Conservation (phyloP, 352 stramenopile species). For the Phytophthora podocarpi region DNA sequence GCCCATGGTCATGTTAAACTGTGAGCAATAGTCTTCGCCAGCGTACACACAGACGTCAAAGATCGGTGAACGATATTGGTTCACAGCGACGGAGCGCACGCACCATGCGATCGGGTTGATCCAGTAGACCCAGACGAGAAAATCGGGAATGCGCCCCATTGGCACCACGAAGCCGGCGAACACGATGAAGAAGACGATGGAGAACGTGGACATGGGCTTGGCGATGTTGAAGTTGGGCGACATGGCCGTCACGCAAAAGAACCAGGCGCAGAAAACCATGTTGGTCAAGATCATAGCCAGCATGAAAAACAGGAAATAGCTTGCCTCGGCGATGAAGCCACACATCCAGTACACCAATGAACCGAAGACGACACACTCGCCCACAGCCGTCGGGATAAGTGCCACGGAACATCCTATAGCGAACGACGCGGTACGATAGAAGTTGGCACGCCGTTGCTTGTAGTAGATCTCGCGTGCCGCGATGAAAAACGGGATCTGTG, state of each 20-base stretch:
- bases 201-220: slow-evolving; percentile 32
- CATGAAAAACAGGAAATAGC: slow-evolving; percentile 24
- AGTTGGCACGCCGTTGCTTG: slow-evolving; percentile 74
- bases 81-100: slow-evolving; percentile 34
- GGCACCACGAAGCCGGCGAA: slow-evolving; percentile 52
- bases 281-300: slow-evolving; percentile 36
- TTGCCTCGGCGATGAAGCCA: slow-evolving; percentile 37
- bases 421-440: slow-evolving; percentile 66
- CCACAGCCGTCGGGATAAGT: slow-evolving; percentile 27
- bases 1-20: slow-evolving; percentile 32
- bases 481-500: no score
- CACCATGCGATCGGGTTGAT: slow-evolving; percentile 55
- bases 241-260: slow-evolving; percentile 36
- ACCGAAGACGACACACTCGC: slow-evolving; percentile 65
- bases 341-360: slow-evolving; percentile 50
- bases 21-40: slow-evolving; percentile 25
- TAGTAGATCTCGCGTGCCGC: no score
- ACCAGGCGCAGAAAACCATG: slow-evolving; percentile 34
- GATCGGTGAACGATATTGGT: slow-evolving; percentile 31
- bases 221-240: slow-evolving; percentile 29
- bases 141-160: slow-evolving; percentile 33
- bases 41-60: slow-evolving; percentile 33
- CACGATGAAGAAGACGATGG: slow-evolving; percentile 37
- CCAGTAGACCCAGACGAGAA: slow-evolving; percentile 62
- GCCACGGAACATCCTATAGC: slow-evolving; percentile 30